Evolutionary conservation across 352 stramenopile genomes (phyloP), one percentile per base, ranked within the genome.

Genomic region (Phytophthora fragariae): DNA sequence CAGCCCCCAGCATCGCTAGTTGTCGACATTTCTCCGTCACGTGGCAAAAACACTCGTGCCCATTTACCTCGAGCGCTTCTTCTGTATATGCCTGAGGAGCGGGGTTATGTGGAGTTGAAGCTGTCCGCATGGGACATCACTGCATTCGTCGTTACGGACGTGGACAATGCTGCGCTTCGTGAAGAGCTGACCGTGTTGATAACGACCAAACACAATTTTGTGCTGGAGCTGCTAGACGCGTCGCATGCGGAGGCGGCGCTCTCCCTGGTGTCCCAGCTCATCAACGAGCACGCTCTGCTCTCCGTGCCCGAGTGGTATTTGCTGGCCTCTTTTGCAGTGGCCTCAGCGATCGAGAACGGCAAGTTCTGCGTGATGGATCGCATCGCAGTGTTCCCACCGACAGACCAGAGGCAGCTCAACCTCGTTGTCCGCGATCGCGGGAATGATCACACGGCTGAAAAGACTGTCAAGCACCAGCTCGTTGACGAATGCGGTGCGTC

Each of bases 271-370:
- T 91, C 85, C 2, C 70, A 79, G 8, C 29, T 88, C 9, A 82
- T 92, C 44, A 87, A 83, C 46, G 76, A 90, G 33, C 76, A 91
- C 52, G 77, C 82, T 14, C 39, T 90, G 46, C 62, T 91, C 1
- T 81, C 73, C 0, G 66, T 85, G 0, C 85, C 85, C 0, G 67
- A 86, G 39, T 91, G 85, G 85, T 81, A 84, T 52, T 14, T 88
- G 1, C 11, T 91, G 3, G 76, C 56, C 3, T 80, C 79, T 9
- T 67, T 80, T 9, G 17, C 60, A 10, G 57, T 89, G 17, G 79
- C 82, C 4, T 68, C 60, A 17, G 57, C 44, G 2, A 62, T 91
- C 11, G 44, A 72, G 9, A 90, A 80, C 31, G 79, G 63, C 0
- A 65, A 76, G 21, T 14, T 86, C 15, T 29, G 70, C 0, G 29